These are phyloP conservation scores for Sporothrix schenckii DNA, from an alignment of 2,329 filamentous ascomycete species.

Conservation along the genomic window DNA sequence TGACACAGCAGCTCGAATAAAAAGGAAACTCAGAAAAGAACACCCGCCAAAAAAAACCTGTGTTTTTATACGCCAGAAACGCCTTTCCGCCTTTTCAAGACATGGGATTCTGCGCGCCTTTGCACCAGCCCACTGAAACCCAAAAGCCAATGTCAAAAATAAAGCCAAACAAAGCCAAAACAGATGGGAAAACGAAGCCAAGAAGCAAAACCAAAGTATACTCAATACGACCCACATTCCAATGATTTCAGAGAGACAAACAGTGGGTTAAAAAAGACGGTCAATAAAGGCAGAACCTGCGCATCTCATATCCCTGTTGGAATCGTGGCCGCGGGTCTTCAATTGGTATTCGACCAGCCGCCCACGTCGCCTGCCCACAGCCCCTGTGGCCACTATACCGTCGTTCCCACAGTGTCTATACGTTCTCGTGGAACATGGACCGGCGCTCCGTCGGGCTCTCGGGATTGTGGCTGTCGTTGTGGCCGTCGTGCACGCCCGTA, in stretches of 20 bases:
- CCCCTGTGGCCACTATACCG: constrained; percentile 4
- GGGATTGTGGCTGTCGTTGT: constrained; percentile 45
- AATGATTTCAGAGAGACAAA: no score
- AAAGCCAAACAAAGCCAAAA: neutral
- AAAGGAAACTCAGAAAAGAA: neutral
- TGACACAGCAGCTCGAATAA: neutral
- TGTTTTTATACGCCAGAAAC: constrained; percentile 32
- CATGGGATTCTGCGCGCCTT: constrained; percentile 7
- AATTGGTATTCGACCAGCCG: neutral
- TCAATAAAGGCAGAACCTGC: no score
- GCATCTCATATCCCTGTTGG: neutral
- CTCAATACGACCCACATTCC: neutral
- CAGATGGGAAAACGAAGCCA: neutral
- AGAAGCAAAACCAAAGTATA: neutral
- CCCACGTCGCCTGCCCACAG: neutral
- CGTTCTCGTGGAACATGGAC: constrained; percentile 71
- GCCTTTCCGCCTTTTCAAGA: constrained; percentile 18
- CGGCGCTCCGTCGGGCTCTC: constrained; percentile 68
- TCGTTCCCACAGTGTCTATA: constrained; percentile 48
- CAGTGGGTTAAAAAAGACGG: no score
- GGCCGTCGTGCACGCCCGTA: constrained; percentile 43
- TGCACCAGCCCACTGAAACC: constrained; percentile 13
- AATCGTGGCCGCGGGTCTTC: neutral
- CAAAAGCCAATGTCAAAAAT: constrained; percentile 9
- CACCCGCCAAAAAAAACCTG: constrained; percentile 3